Evolutionary conservation across 1,139 yeast species (phyloP), one percentile per base, ranked within the genome.

Genomic region (Lodderomyces pseudojiufengensis): DNA sequence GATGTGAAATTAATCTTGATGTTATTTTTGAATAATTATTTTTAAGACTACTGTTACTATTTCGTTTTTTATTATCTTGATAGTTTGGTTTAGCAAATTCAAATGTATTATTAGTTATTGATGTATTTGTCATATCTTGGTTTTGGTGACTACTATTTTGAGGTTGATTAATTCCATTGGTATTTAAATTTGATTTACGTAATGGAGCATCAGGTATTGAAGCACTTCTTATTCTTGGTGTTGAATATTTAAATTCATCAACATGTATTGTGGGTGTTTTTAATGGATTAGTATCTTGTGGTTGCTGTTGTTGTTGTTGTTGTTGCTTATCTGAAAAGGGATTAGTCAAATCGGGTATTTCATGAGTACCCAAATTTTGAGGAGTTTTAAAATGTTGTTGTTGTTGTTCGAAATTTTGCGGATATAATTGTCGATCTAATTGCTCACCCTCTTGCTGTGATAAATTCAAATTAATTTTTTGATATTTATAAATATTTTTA

Each of bases 171-270:
- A 27, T 24, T 5, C 40, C 40, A n/a, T 26, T 32, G 14, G 42
- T 46, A 27, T 47, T 45, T 25, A 55, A 44, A 29, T 64, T 51
- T 21, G 75, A 57, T 46, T 63, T 69, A 42, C 82, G 55, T 22
- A 69, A 47, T 2, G 84, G 83, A 0, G 81, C 81, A 48, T 71
- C 79, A 0, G 82, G 80, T 0, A 65, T 51, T 4, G 57, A 44
- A 3, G 65, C 42, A 22, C 68, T 56, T 39, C 65, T 68, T 27
- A 73, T 52, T 42, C 77, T 55, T 8, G 82, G 80, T 0, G 81
- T 75, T 14, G 71, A 60, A 18, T 71, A 51, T 29, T 52, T 51
- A 26, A 45, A 46, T 27, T 60, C 66, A 35, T 57, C 61, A 8
- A 52, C 44, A 37, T 43, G 51, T 10, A 45, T 40, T 5, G 38